Percentiles rank a stretch among this genome's conserved stretches.
Evolutionary conservation across 495 filamentous ascomycete genomes (phyloP).

Genomic region (Lepidopterella palustris): DNA sequence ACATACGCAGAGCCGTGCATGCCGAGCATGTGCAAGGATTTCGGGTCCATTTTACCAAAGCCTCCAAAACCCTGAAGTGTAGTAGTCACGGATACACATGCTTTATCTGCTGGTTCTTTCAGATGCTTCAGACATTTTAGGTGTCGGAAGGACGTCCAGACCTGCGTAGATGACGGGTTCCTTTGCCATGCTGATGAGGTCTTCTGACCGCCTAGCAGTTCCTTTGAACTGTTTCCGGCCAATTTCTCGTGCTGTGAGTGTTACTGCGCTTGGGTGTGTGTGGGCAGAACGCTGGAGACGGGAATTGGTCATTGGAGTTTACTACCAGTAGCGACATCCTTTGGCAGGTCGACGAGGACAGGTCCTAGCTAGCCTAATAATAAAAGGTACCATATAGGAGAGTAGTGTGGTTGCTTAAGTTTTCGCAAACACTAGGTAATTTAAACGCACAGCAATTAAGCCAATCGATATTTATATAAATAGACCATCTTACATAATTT

Average conservation of each 20-base stretch:
- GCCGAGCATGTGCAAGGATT: slow-evolving; percentile 74
- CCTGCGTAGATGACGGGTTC: slow-evolving; percentile 73
- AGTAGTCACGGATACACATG: slow-evolving; percentile 69
- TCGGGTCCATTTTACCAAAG: slow-evolving; percentile 71
- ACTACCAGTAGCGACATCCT: slow-evolving; percentile 69
- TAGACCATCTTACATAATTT: no score
- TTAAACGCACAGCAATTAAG: no score
- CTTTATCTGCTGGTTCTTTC: slow-evolving; percentile 60
- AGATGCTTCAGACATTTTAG: slow-evolving; percentile 62
- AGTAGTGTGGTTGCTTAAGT: no score
- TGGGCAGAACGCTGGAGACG: slow-evolving; percentile 54
- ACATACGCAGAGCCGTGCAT: slow-evolving; percentile 80
- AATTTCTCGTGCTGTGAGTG: slow-evolving; percentile 54
- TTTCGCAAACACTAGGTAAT: no score
- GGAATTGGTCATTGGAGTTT: slow-evolving; percentile 63
- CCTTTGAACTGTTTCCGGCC: slow-evolving; percentile 52
- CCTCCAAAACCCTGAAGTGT: slow-evolving; percentile 73
- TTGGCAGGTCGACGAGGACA: slow-evolving; percentile 74
- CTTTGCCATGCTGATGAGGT: slow-evolving; percentile 66
- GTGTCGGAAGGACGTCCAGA: slow-evolving; percentile 59
- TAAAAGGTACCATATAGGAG: no score
- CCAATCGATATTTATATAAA: no score
- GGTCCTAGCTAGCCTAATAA: slow-evolving; percentile 68
- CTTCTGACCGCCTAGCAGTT: slow-evolving; percentile 56
- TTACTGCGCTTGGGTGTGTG: slow-evolving; percentile 64